Evolutionary conservation across 2,329 filamentous ascomycete genomes (phyloP), one percentile per base, ranked within the genome.

Genomic region (Tolypocladium cylindrosporum): DNA sequence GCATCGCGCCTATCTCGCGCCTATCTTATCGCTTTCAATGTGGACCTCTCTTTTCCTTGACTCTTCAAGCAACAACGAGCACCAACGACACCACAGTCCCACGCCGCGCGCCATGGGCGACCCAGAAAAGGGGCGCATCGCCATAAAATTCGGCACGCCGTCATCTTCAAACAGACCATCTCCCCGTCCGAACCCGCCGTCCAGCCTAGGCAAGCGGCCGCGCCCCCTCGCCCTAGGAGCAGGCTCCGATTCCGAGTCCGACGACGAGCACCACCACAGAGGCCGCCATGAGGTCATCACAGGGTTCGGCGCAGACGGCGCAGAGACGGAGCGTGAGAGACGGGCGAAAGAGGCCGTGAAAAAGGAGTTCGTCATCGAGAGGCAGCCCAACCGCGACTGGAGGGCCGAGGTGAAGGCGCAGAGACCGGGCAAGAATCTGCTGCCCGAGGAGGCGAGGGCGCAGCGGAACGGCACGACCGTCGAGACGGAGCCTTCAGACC

Each of bases 381-480:
- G 73, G 43, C 76, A 81, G 64, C 72, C 75, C 61, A 89, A 88
- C 70, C 76, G 79, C 56, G 82, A 88, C 72, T 87, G 84, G 85
- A 77, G 79, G 64, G 76, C 78, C 59, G 81, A 85, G 58, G 72
- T 74, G 61, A 76, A 75, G 61, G 78, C 77, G 60, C 71, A 73
- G 61, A 68, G 69, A 42, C 73, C 74, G 58, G 74, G 79, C 62
- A 84, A 77, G 69, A 85, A 82, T 67, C 69, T 81, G 16, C 72
- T 86, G n/a, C 84, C 82, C 8, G 82, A 81, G 61, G 81, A 81
- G 45, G 77, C 79, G 61, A 77, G 75, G 61, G 70, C 75, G 60
- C 74, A 74, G 63, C 75, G 74, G 65, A 75, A 68, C 53, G 64
- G 60, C 7, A 57, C 45, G 48, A 63, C 65, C 5, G 55, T 61